Evolutionary conservation across 2,329 filamentous ascomycete genomes (phyloP).

Genomic region (Fusarium foetens): DNA sequence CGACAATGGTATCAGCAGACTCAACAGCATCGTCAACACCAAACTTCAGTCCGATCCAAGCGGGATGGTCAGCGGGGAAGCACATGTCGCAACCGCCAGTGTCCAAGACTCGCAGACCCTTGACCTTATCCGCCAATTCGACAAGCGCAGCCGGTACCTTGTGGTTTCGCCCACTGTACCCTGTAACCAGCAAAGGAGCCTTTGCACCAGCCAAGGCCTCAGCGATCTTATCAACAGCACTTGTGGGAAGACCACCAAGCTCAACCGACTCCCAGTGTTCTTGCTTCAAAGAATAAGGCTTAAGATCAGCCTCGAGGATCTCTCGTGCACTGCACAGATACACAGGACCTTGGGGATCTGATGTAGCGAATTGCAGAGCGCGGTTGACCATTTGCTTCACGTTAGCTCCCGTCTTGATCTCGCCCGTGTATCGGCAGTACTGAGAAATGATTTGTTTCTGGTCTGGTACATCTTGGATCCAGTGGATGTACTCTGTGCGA

Average conservation of each 20-base stretch:
- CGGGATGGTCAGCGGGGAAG: conserved; percentile 77
- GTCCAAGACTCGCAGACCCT: conserved; percentile 77
- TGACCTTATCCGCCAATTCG: conserved; percentile 72
- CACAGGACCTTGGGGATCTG: conserved; percentile 80
- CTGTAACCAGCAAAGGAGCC: conserved; percentile 75
- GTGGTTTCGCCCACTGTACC: conserved; percentile 77
- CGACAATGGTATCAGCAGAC: conserved; percentile 83
- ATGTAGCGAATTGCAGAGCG: conserved; percentile 82
- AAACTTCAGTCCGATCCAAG: conserved; percentile 76
- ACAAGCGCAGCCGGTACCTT: conserved; percentile 69
- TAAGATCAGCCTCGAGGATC: conserved; percentile 86
- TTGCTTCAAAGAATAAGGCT: conserved; percentile 75
- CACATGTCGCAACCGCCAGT: conserved; percentile 84
- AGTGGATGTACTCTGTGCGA: conserved; percentile 87
- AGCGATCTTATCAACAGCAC: conserved; percentile 68
- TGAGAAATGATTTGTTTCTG: conserved; percentile 83
- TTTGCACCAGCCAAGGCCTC: conserved; percentile 71
- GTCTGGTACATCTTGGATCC: conserved; percentile 86
- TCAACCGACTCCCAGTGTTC: conserved; percentile 76
- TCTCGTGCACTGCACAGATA: conserved; percentile 83
- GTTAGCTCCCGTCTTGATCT: conserved; percentile 86
- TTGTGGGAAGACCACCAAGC: conserved; percentile 66
- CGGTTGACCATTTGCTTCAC: conserved; percentile 91
- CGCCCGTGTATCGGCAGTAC: conserved; percentile 85
- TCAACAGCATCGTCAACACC: conserved; percentile 78